Percentiles rank a stretch among this genome's conserved stretches.
These are phyloP conservation scores for Tillandsia leiboldiana DNA, from an alignment of 176 grass and related monocot genomes.

Conservation along the genomic window DNA sequence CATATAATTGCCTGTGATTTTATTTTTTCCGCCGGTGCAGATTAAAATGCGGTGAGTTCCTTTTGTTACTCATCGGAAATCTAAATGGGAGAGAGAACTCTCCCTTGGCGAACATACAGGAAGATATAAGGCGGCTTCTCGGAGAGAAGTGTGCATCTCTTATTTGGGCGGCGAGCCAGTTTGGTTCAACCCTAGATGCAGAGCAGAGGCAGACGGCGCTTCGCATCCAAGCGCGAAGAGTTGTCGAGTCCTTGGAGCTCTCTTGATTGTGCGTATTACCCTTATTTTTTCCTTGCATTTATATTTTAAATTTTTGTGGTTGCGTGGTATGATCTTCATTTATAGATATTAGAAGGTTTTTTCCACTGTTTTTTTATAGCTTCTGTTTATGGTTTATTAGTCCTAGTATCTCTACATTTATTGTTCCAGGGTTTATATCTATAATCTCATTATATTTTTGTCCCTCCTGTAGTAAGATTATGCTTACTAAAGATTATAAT, in stretches of 20 bases:
- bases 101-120: slow-evolving; percentile 55
- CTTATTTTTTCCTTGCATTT: not conserved
- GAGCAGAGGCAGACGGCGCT: slow-evolving; percentile 85
- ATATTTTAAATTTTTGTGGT: not conserved
- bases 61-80: slow-evolving; percentile 72
- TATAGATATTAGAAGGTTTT: not conserved
- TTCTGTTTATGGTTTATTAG: too few species aligned
- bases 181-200: slow-evolving; percentile 71
- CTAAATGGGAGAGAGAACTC: slow-evolving; percentile 76
- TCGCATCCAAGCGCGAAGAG: slow-evolving; percentile 84
- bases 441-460: too few species aligned
- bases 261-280: slow-evolving; percentile 2
- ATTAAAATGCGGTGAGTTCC: slow-evolving; percentile 91
- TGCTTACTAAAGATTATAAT: too few species aligned
- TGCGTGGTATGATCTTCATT: not conserved
- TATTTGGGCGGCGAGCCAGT: slow-evolving; percentile 83
- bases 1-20: not conserved
- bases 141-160: slow-evolving; percentile 75
- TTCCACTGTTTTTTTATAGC: too few species aligned
- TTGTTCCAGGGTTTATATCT: too few species aligned
- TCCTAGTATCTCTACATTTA: too few species aligned
- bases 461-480: too few species aligned
- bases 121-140: slow-evolving; percentile 57
- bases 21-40: slow-evolving; percentile 25
- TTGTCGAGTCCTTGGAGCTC: slow-evolving; percentile 73